A percentile compares a stretch with the other conserved stretches of the same genome.
Evolutionary conservation across 176 grass and related monocot genomes (phyloP).

Genomic region (Phoenix roebelenii): DNA sequence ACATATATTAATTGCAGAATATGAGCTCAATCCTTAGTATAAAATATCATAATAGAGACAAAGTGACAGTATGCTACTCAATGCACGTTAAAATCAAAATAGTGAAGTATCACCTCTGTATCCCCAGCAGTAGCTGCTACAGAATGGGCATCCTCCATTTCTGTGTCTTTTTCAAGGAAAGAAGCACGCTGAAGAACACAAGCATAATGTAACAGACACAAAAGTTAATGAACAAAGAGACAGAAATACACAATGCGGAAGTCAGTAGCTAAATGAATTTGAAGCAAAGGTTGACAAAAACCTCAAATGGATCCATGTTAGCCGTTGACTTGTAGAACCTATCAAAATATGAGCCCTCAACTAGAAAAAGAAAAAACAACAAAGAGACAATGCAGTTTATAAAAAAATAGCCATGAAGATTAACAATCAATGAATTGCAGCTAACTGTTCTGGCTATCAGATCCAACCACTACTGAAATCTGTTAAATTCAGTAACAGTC

Average conservation of each 20-base stretch:
- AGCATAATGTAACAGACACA: background rate
- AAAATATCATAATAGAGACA: too few species aligned
- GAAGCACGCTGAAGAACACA: conserved; percentile 55
- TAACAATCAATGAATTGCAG: background rate
- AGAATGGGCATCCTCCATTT: conserved; percentile 93
- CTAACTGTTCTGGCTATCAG: too few species aligned
- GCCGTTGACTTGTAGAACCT: conserved; percentile 71
- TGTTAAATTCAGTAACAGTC: too few species aligned
- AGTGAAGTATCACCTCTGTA: conserved; percentile 49
- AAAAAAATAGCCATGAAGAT: background rate
- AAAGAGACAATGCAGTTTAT: conserved; percentile 10
- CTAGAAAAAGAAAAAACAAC: conserved; percentile 33
- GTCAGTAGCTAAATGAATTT: background rate
- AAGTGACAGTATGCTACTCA: too few species aligned
- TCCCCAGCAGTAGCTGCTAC: conserved; percentile 62
- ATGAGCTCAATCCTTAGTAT: too few species aligned
- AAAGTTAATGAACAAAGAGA: conserved; percentile 2
- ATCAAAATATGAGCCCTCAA: conserved; percentile 77
- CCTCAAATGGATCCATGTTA: conserved; percentile 71
- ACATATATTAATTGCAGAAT: too few species aligned
- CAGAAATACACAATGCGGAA: conserved; percentile 2
- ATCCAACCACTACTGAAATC: too few species aligned
- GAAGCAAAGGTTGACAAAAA: conserved; percentile 3
- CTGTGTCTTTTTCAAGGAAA: conserved; percentile 73
- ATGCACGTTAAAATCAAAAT: background rate